Conservation (phyloP, 1,284 basidiomycete genomes). For the Moniliophthora roreri region DNA sequence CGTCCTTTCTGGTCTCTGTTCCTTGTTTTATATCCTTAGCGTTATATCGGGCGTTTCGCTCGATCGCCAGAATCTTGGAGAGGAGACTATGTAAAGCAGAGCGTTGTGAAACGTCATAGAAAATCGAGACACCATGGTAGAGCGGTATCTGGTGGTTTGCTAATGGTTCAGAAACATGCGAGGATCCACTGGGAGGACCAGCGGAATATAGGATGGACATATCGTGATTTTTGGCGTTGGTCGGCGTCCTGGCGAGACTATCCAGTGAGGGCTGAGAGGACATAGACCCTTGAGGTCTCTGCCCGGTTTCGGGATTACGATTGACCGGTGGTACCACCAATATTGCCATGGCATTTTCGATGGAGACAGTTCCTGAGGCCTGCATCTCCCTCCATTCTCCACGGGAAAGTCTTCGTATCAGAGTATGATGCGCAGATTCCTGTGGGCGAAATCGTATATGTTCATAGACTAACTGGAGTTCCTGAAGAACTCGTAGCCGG, state of each 20-base stretch:
- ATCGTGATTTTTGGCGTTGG: slow-evolving; percentile 10
- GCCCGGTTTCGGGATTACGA: slow-evolving; percentile 46
- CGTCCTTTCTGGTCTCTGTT: slow-evolving; percentile 5
- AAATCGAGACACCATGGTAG: slow-evolving; percentile 65
- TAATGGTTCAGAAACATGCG: slow-evolving; percentile 37
- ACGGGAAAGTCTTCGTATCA: slow-evolving; percentile 63
- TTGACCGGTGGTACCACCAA: slow-evolving; percentile 72
- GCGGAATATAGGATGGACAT: slow-evolving; percentile 25
- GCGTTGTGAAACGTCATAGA: slow-evolving; percentile 59
- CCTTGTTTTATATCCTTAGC: not conserved
- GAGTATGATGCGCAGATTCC: slow-evolving; percentile 25
- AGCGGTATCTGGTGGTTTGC: slow-evolving; percentile 53
- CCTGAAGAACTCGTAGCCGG: slow-evolving; percentile 71
- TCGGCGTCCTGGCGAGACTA: slow-evolving; percentile 15
- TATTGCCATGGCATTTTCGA: slow-evolving; percentile 56
- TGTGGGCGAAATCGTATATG: slow-evolving; percentile 31
- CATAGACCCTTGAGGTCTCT: slow-evolving; percentile 41
- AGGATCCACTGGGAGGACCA: slow-evolving; percentile 32
- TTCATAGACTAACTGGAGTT: slow-evolving; percentile 58
- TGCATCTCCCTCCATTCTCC: slow-evolving; percentile 56
- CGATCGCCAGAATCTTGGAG: slow-evolving; percentile 45
- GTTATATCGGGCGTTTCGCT: slow-evolving; percentile 31
- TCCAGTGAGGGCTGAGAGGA: slow-evolving; percentile 38
- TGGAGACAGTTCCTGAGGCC: slow-evolving; percentile 45
- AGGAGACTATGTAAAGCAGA: slow-evolving; percentile 53